Evolutionary conservation across 257 asterid species (phyloP), one percentile per base, ranked within the genome.

Genomic region (Scutellaria minor): DNA sequence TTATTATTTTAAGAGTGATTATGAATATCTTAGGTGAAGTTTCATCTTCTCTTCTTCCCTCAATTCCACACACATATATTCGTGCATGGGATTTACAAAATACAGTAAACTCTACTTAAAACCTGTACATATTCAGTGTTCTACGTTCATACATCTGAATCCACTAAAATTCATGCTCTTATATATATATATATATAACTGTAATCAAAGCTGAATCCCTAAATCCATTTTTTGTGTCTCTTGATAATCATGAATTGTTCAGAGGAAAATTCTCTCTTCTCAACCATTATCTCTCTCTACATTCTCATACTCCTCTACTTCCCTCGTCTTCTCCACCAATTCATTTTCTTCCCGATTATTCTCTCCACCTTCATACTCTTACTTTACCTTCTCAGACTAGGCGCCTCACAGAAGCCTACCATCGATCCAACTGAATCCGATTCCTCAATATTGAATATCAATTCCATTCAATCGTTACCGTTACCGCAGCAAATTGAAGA

Each of bases 381-480:
- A n/a, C 87, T 93, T 35, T 77, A 78, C 83, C 89, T 93, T 40
- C 96, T 89, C 80, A 66, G 89, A 27, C 79, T 86, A 47, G 92
- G 95, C 73, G 90, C 90, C 0, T 53, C 73, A 3, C 96, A 83
- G 15, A 77, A 71, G 31, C 31, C 82, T 15, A 1, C 60, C 2
- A 67, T 62, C 9, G 27, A 40, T 31, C 71, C n/a, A 24, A 31
- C 1, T 11, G 77, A 10, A 18, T 70, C 77, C 70, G 50, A 73
- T 69, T 37, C 76, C 37, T 10, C 46, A 5, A 74, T 39, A 50
- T 63, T 8, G 37, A 31, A 18, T 18, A 18, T 31, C 42, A 40
- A 63, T 68, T 64, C 71, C 42, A 10, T n/a, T 0, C 52, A 70
- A 5, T 13, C 27, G 27, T 24, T 24, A 24, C 27, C 37, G 13